Evolutionary conservation across 768 basidiomycete species (phyloP).

Genomic region (Tremella mesenterica): DNA sequence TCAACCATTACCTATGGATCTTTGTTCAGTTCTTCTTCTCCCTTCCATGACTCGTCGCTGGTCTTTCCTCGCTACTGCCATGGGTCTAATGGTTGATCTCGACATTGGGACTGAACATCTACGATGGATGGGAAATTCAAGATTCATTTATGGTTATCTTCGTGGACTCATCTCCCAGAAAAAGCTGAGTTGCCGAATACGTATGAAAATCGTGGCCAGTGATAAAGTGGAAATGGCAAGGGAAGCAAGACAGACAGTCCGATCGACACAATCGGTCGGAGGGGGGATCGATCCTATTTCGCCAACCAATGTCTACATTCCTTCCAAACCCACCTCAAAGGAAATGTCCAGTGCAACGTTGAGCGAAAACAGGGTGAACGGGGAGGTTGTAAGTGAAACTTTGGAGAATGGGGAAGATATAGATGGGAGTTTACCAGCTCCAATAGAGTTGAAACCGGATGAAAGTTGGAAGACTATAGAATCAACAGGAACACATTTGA

Average conservation of each 20-base stretch:
- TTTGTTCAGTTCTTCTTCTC: conserved; percentile 37
- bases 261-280: conserved; percentile 6
- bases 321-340: background rate
- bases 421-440: background rate
- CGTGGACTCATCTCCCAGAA: conserved; percentile 28
- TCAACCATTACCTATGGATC: conserved; percentile 32
- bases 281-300: conserved; percentile 9
- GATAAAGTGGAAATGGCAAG: conserved; percentile 16
- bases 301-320: background rate
- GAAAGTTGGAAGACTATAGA: conserved; percentile 35
- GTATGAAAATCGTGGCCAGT: conserved; percentile 32
- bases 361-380: background rate
- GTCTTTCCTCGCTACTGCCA: conserved; percentile 35
- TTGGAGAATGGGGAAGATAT: background rate
- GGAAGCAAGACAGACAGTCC: conserved; percentile 9
- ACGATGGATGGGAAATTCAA: conserved; percentile 44
- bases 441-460: conserved; percentile 16
- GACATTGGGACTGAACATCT: conserved; percentile 43
- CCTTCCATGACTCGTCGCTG: conserved; percentile 21
- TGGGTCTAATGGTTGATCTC: conserved; percentile 40
- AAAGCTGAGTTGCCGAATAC: conserved; percentile 26
- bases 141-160: conserved; percentile 41
- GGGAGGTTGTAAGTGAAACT: conserved; percentile 4
- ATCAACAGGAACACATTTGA: conserved; percentile 6
- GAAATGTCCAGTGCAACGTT: background rate